Evolutionary conservation across 2,329 filamentous ascomycete species (phyloP).

Genomic region (Aschersonia sp.): DNA sequence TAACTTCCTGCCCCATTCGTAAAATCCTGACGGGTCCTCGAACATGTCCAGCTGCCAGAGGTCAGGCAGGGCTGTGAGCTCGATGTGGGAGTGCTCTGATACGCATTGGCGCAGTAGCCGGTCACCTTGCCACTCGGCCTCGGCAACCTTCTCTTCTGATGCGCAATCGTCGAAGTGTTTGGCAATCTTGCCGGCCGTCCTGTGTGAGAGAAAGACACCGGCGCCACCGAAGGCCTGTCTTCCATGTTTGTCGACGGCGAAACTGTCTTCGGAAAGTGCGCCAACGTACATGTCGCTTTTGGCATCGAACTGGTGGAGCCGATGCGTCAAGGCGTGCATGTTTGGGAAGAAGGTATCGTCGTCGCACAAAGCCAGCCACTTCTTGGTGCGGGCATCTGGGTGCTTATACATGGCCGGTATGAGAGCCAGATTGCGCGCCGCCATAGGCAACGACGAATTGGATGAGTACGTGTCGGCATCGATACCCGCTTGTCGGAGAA

Average conservation of each 20-base stretch:
- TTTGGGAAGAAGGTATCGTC: constrained; percentile 52
- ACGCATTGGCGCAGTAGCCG: constrained; percentile 26
- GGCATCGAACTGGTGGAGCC: constrained; percentile 35
- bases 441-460: constrained; percentile 31
- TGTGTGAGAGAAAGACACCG: constrained; percentile 44
- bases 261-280: constrained; percentile 44
- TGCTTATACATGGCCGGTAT: constrained; percentile 39
- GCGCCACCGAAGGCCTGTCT: constrained; percentile 49
- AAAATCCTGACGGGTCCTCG: constrained; percentile 47
- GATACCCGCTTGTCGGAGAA: constrained; percentile 32
- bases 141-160: constrained; percentile 13
- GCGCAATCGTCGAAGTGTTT: constrained; percentile 28
- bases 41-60: constrained; percentile 47
- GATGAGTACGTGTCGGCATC: constrained; percentile 41
- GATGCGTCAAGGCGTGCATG: constrained; percentile 36
- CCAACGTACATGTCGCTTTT: constrained; percentile 41
- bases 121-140: constrained; percentile 3
- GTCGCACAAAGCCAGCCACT: constrained; percentile 48
- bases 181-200: constrained; percentile 28
- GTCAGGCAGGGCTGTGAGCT: constrained; percentile 37
- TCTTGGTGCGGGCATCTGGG: constrained; percentile 28
- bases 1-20: constrained; percentile 43
- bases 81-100: constrained; percentile 43
- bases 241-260: constrained; percentile 42
- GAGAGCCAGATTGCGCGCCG: constrained; percentile 39